These are phyloP conservation scores for Ustilago xerochloae DNA, from an alignment of 1,284 basidiomycete species.

Conservation along the genomic window DNA sequence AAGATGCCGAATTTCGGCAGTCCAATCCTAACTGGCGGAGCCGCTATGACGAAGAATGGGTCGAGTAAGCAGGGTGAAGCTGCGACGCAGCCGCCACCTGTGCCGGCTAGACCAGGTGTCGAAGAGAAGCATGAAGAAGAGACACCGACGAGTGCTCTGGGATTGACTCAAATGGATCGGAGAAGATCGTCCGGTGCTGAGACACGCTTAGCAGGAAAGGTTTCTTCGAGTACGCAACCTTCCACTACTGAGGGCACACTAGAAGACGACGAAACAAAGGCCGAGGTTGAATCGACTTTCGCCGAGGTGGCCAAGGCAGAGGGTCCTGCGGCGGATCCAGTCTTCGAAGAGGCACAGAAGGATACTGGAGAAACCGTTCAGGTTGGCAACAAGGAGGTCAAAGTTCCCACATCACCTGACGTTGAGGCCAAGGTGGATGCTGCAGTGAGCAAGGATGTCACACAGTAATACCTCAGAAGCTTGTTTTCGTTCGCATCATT, in stretches of 20 bases:
- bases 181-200: not conserved
- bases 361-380: constrained; percentile 22
- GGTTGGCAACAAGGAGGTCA: constrained; percentile 23
- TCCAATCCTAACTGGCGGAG: constrained; percentile 10
- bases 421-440: not conserved
- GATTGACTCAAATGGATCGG: constrained; percentile 17
- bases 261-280: not conserved
- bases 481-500: not conserved
- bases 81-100: constrained; percentile 2
- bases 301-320: constrained; percentile 24
- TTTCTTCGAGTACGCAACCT: no score
- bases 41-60: not conserved
- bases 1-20: constrained; percentile 45
- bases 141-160: constrained; percentile 7
- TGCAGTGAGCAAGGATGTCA: not conserved
- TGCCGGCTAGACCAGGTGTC: constrained; percentile 4
- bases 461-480: not conserved
- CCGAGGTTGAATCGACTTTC: constrained; percentile 4
- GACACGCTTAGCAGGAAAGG: no score
- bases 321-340: constrained; percentile 25
- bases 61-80: not conserved
- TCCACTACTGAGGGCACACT: no score
- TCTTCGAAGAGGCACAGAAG: constrained; percentile 17
- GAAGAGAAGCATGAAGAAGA: not conserved
- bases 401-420: constrained; percentile 5